These are phyloP conservation scores for Galerina sulciceps DNA, from an alignment of 768 basidiomycete species.

Conservation along the genomic window DNA sequence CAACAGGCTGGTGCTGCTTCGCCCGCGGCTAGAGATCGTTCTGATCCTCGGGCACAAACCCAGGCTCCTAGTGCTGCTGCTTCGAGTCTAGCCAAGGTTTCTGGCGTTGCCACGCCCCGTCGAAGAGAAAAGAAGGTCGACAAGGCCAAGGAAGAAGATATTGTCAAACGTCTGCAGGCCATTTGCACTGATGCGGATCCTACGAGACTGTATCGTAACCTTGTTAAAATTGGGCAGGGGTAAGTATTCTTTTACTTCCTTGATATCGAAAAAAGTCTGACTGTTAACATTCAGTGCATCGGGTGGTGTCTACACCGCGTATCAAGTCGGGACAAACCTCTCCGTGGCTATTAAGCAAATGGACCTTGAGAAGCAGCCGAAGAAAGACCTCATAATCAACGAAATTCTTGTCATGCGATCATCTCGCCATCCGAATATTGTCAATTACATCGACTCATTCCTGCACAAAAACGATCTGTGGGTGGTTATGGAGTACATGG, in stretches of 20 bases:
- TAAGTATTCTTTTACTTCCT: conserved; percentile 40
- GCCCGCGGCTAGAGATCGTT: conserved; percentile 32
- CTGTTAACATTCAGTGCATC: conserved; percentile 68
- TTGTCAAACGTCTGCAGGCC: conserved; percentile 86
- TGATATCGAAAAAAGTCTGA: conserved; percentile 9
- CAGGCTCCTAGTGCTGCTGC: conserved; percentile 68
- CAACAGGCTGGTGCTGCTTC: conserved; percentile 13
- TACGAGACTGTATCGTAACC: conserved; percentile 86
- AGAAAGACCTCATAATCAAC: conserved; percentile 99
- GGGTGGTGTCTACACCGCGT: conserved; percentile 97
- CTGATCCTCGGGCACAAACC: conserved; percentile 44
- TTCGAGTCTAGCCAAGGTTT: conserved; percentile 65
- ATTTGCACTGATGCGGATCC: conserved; percentile 99
- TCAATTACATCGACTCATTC: conserved; percentile 99
- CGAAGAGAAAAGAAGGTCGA: conserved; percentile 88
- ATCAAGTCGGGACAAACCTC: conserved; percentile 93
- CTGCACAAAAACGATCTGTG: conserved; percentile 97
- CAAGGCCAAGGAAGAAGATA: conserved; percentile 83
- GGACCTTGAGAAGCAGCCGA: conserved; percentile 99
- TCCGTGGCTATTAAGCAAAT: conserved; percentile 99
- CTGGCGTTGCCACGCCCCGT: conserved; percentile 81
- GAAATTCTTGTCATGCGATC: conserved; percentile 99
- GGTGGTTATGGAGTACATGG: conserved; percentile 99
- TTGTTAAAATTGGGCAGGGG: conserved; percentile 99
- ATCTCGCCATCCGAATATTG: conserved; percentile 96